Percentiles rank a stretch among this genome's conserved stretches.
Conservation (phyloP, 345 rosid species). For the Pistacia vera region DNA sequence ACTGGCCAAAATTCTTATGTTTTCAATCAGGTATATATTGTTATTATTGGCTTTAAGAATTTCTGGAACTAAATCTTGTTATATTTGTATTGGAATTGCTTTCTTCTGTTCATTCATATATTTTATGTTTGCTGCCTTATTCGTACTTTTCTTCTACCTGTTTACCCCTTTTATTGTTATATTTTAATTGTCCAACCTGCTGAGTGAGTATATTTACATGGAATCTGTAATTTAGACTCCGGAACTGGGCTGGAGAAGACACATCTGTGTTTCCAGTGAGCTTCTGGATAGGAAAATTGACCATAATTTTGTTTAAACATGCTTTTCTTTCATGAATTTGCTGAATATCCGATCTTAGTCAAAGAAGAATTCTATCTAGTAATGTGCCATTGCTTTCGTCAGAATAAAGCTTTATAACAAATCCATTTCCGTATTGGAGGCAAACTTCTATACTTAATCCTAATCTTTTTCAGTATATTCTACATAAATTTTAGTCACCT, state of each 20-base stretch:
- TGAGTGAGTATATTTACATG: background rate
- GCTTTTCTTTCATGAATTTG: background rate
- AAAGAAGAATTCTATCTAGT: background rate
- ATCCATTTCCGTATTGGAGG: conserved; percentile 6
- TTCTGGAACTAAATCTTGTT: background rate
- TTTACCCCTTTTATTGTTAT: background rate
- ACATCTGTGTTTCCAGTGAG: background rate
- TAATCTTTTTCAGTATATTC: background rate
- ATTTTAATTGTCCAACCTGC: background rate
- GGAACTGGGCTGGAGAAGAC: too few species aligned
- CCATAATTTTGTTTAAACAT: background rate
- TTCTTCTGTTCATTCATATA: background rate
- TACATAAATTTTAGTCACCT: background rate
- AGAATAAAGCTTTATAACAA: background rate
- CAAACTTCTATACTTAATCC: background rate
- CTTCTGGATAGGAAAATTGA: background rate
- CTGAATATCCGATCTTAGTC: background rate
- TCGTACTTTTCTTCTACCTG: background rate
- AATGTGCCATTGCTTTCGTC: background rate
- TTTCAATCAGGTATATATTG: conserved; percentile 33
- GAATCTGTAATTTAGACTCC: too few species aligned
- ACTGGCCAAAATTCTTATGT: conserved; percentile 21
- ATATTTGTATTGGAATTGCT: too few species aligned
- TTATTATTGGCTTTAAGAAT: background rate
- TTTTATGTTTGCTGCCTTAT: background rate